Evolutionary conservation across 257 asterid species (phyloP).

Genomic region (Solanum virginianum): DNA sequence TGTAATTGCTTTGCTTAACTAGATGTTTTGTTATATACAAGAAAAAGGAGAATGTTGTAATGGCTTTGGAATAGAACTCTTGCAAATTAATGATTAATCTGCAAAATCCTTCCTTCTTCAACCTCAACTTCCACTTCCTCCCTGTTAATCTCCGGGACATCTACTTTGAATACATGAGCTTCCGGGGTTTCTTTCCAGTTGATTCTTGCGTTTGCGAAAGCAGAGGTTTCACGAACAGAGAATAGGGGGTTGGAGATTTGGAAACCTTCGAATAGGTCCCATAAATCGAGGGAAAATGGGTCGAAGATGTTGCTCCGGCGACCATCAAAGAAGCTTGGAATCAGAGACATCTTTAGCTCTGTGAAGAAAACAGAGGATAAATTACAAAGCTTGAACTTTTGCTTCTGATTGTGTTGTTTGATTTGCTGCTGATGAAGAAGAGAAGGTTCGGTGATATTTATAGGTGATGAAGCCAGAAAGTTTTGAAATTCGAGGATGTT

Average conservation of each 20-base stretch:
- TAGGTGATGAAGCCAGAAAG: neutral
- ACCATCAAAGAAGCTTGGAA: neutral
- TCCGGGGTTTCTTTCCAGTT: neutral
- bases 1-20: slow-evolving; percentile 71
- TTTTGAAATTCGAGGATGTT: neutral
- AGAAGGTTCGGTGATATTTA: neutral
- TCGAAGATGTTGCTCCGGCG: neutral
- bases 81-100: neutral
- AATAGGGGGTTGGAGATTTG: neutral
- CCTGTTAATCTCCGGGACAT: neutral
- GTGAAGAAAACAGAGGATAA: neutral
- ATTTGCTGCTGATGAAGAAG: neutral
- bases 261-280: neutral
- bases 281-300: neutral
- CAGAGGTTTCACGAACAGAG: neutral
- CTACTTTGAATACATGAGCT: neutral
- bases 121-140: neutral
- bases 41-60: neutral
- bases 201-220: neutral
- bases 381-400: neutral
- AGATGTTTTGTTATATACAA: slow-evolving; percentile 14
- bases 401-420: neutral
- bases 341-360: neutral
- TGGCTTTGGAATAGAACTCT: neutral
- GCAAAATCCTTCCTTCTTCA: neutral